Evolutionary conservation across 257 asterid species (phyloP).

Genomic region (Nicotiana obtusifolia): DNA sequence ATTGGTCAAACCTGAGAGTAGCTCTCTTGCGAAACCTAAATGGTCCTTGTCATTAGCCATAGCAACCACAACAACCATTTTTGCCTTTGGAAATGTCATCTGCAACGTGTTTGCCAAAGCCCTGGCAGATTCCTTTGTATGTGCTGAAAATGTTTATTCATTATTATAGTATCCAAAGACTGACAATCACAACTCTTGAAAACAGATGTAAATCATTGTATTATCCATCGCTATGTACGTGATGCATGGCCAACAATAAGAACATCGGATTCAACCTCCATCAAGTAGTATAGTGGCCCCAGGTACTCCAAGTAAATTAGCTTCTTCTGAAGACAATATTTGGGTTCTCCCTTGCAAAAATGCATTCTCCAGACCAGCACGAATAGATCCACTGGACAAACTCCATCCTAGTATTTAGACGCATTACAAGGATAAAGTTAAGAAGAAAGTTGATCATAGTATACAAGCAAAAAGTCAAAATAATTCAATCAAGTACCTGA

Average conservation of each 20-base stretch:
- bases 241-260: neutral
- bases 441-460: neutral
- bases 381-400: slow-evolving; percentile 55
- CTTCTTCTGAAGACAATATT: slow-evolving; percentile 59
- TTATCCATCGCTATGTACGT: neutral
- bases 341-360: slow-evolving; percentile 79
- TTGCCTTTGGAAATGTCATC: slow-evolving; percentile 28
- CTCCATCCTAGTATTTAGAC: slow-evolving; percentile 31
- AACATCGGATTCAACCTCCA: slow-evolving; percentile 59
- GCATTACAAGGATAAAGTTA: neutral
- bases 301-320: slow-evolving; percentile 56
- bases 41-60: slow-evolving; percentile 98
- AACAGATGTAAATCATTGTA: neutral
- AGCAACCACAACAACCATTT: slow-evolving; percentile 54
- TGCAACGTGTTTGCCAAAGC: slow-evolving; percentile 60
- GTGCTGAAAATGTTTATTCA: slow-evolving; percentile 50
- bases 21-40: slow-evolving; percentile 64
- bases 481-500: slow-evolving; percentile 4
- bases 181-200: neutral
- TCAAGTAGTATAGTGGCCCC: slow-evolving; percentile 67
- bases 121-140: slow-evolving; percentile 88
- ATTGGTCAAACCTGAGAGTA: slow-evolving; percentile 59
- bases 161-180: neutral
- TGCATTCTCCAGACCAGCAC: slow-evolving; percentile 63
- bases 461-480: neutral